Evolutionary conservation across 257 asterid species (phyloP), one percentile per base, ranked within the genome.

Genomic region (Buddleja alternifolia): DNA sequence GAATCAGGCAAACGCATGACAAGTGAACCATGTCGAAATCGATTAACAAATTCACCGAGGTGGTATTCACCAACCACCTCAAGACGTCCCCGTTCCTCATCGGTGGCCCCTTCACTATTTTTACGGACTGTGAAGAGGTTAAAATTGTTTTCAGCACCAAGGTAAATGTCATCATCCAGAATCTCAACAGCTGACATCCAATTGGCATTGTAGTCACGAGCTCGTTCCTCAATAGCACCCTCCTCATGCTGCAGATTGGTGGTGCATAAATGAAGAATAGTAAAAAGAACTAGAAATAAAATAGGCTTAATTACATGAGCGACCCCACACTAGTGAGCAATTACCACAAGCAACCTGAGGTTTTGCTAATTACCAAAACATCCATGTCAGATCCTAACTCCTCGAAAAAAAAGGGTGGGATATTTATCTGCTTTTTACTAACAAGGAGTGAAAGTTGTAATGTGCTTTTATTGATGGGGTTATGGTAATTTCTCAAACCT

Each of bases 181-280:
- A 94, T 94, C 88, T 91, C 99, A 1, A 94, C 96, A n/a, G 99
- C 97, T 20, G 99, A 84, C 97, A 89, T 94, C 99, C 99, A 94
- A 60, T 94, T 94, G 6, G 97, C 97, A 4, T 94, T 91, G 84
- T 94, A 94, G 82, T 94, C 97, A 32, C 96, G 95, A 6, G 99
- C 99, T 74, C 97, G 91, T 84, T 91, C 99, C 82, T 91, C 97
- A 17, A 94, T 94, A 41, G 99, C 97, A 55, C 99, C 99, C 84
- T 94, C 99, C 77, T 94, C 99, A 2, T 91, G 95, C 99, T 94
- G 82, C 11, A 55, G 3, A 24, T 41, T 10, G 15, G 48, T 7
- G 63, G 48, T 7, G 63, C 10, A 23, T 54, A 19, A 7, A 15
- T 24, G 1, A 53, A 16, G 66, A 67, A 24, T 19, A 16, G 17